A percentile compares a stretch with the other conserved stretches of the same genome.
These are phyloP conservation scores for Kwoniella mangroviensis DNA, from an alignment of 768 basidiomycete genomes.

Conservation along the genomic window DNA sequence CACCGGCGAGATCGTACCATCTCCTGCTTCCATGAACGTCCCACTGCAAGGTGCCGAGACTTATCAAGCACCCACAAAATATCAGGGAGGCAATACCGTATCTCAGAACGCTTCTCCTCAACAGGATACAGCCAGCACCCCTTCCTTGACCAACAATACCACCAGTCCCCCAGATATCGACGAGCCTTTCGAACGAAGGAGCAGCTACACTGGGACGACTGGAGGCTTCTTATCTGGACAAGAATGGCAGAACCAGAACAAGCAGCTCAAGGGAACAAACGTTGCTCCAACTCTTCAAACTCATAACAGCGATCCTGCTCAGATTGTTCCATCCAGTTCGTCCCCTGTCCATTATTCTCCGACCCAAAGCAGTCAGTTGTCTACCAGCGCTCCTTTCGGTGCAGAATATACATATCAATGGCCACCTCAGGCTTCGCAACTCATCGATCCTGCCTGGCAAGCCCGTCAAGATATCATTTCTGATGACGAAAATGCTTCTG, in stretches of 20 bases:
- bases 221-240: conserved; percentile 7
- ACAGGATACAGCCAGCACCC: conserved; percentile 34
- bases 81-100: neutral
- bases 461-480: conserved; percentile 11
- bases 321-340: conserved; percentile 1
- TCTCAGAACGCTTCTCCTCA: conserved; percentile 18
- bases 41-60: neutral
- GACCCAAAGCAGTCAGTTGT: conserved; percentile 2
- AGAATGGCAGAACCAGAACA: conserved; percentile 13
- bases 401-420: conserved; percentile 3
- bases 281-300: conserved; percentile 2
- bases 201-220: conserved; percentile 14
- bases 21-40: neutral
- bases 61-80: neutral
- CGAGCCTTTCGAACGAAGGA: conserved; percentile 34
- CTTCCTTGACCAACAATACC: conserved; percentile 42
- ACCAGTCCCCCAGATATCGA: conserved; percentile 40
- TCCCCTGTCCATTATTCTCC: conserved; percentile 13
- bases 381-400: conserved; percentile 2
- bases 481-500: conserved; percentile 18
- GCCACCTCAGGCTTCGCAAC: neutral
- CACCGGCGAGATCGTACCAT: conserved; percentile 13
- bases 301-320: conserved; percentile 14
- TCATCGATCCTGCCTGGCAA: conserved; percentile 25
- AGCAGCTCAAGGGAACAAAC: neutral